Conservation (phyloP, 1,139 yeast genomes). For the Meyerozyma elateridarum region DNA sequence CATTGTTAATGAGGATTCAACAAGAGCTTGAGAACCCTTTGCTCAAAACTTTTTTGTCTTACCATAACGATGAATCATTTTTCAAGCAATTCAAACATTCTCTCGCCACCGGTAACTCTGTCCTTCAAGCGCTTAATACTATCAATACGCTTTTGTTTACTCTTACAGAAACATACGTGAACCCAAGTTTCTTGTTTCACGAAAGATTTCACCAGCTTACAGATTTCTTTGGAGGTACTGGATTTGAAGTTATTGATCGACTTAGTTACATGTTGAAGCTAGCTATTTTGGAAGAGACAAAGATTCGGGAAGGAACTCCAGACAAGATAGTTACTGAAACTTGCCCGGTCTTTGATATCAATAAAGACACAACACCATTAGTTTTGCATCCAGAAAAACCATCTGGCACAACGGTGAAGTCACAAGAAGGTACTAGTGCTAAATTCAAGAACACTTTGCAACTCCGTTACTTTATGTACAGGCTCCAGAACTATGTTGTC, state of each 20-base stretch:
- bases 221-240: conserved; percentile 34
- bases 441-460: conserved; percentile 59
- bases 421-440: conserved; percentile 41
- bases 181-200: conserved; percentile 45
- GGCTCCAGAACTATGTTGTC: conserved; percentile 47
- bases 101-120: conserved; percentile 25
- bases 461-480: conserved; percentile 46
- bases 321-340: conserved; percentile 44
- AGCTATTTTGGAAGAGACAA: conserved; percentile 52
- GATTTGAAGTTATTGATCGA: conserved; percentile 19
- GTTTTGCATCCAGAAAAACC: conserved; percentile 35
- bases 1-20: conserved; percentile 14
- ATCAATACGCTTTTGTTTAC: conserved; percentile 40
- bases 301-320: conserved; percentile 45
- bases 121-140: conserved; percentile 29
- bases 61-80: conserved; percentile 15
- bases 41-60: conserved; percentile 13
- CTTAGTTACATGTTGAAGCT: conserved; percentile 46
- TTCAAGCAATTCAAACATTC: conserved; percentile 26
- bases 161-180: conserved; percentile 51
- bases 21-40: conserved; percentile 9
- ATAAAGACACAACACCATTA: conserved; percentile 31
- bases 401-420: conserved; percentile 21
- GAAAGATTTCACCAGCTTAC: conserved; percentile 46
- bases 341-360: conserved; percentile 21